phyloP scores from a whole-genome alignment of 192 early-diverging fungal species.

The Oehlia diaphana region DNA sequence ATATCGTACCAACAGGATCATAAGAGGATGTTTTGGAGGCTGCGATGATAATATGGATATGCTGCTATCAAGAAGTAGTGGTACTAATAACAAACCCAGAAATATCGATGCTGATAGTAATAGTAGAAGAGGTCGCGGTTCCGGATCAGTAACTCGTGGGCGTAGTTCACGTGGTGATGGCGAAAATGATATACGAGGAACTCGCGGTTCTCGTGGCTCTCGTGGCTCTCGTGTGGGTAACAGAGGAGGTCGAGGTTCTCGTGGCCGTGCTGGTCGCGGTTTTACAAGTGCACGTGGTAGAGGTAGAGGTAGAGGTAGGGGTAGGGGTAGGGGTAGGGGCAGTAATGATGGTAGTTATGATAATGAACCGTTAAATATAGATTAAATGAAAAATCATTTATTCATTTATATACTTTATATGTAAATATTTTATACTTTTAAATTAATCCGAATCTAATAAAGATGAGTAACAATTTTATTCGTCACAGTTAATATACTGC shows the following conservation, averaged over 20 bases:
- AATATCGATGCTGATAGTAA: background rate
- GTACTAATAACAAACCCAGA: background rate
- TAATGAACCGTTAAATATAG: background rate
- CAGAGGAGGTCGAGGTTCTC: background rate
- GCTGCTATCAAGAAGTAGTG: background rate
- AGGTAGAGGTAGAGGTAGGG: background rate
- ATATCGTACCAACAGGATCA: constrained; percentile 15
- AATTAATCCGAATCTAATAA: too few species aligned
- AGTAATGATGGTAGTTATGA: background rate
- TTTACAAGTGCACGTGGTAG: background rate
- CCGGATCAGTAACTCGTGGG: too few species aligned
- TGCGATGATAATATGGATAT: background rate
- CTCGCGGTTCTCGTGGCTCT: background rate
- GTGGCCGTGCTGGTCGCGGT: background rate
- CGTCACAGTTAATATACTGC: too few species aligned
- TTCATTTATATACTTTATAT: too few species aligned
- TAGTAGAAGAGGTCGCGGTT: too few species aligned
- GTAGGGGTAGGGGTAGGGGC: too few species aligned
- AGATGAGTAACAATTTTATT: too few species aligned
- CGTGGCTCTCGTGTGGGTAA: background rate
- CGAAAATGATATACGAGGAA: background rate
- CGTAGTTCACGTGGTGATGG: background rate
- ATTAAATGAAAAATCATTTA: too few species aligned
- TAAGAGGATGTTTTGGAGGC: constrained; percentile 1
- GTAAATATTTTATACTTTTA: too few species aligned